Evolutionary conservation across 1,139 yeast species (phyloP).

Genomic region (Citeromyces hawaiiensis): DNA sequence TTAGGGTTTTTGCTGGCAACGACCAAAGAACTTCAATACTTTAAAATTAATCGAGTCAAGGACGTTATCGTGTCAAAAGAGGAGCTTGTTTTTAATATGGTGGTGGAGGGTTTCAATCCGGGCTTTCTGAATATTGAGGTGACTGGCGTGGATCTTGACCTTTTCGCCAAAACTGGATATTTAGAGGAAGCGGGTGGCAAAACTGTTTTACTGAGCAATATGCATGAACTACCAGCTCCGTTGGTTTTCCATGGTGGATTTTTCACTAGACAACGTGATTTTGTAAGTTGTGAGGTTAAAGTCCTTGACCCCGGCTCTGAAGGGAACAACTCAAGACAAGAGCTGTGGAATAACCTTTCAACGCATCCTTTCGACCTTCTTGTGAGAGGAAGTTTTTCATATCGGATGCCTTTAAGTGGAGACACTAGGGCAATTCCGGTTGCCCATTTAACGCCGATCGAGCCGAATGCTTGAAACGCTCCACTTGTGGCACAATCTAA

Average conservation of each 20-base stretch:
- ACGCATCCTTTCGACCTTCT: conserved; percentile 80
- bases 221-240: conserved; percentile 56
- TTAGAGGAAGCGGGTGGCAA: conserved; percentile 11
- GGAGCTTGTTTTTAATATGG: conserved; percentile 70
- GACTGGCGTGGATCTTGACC: conserved; percentile 60
- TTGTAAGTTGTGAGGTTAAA: conserved; percentile 55
- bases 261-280: conserved; percentile 42
- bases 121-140: conserved; percentile 65
- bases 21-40: conserved; percentile 66
- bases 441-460: neutral
- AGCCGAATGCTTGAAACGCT: neutral
- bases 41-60: conserved; percentile 43
- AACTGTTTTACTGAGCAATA: conserved; percentile 68
- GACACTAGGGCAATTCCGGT: conserved; percentile 9
- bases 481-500: too few relatives aligned
- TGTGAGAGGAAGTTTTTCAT: conserved; percentile 69
- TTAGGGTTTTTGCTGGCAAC: conserved; percentile 82
- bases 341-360: conserved; percentile 65
- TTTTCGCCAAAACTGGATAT: conserved; percentile 74
- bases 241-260: conserved; percentile 69
- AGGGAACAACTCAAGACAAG: conserved; percentile 13
- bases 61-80: conserved; percentile 75
- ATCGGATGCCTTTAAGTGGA: conserved; percentile 55
- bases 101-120: conserved; percentile 75
- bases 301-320: conserved; percentile 63